Percentiles rank a stretch among this genome's conserved stretches.
Conservation (phyloP, 352 stramenopile genomes). For the Pythium rhizo-oryzae region DNA sequence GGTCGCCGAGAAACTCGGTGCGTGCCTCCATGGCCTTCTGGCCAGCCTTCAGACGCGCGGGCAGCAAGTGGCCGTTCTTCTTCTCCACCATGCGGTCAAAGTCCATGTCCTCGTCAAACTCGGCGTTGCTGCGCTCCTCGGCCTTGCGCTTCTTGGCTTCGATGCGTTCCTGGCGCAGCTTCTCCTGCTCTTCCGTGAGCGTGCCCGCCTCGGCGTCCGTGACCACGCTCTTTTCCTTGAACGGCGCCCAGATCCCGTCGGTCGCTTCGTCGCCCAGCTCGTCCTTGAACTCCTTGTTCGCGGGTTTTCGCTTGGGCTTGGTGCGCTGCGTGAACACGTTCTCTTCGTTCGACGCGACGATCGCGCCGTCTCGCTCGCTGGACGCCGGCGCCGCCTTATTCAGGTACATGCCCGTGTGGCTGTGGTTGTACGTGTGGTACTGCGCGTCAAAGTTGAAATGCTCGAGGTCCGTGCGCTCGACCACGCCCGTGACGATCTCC, state of each 20-base stretch:
- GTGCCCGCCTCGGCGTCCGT: constrained; percentile 58
- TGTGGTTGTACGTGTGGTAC: constrained; percentile 81
- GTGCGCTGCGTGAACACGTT: constrained; percentile 31
- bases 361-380: constrained; percentile 2
- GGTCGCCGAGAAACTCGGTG: constrained; percentile 88
- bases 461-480: constrained; percentile 70
- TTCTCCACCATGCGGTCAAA: constrained; percentile 90
- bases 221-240: constrained; percentile 46
- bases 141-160: constrained; percentile 61
- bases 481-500: constrained; percentile 76
- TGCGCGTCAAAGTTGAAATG: constrained; percentile 82
- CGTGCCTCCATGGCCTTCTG: constrained; percentile 64
- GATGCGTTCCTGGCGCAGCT: constrained; percentile 51
- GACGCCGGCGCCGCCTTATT: constrained; percentile 11
- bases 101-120: constrained; percentile 81
- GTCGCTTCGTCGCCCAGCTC: constrained; percentile 45
- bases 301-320: constrained; percentile 18
- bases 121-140: constrained; percentile 36
- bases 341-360: constrained; percentile 20
- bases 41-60: constrained; percentile 62
- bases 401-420: constrained; percentile 30
- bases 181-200: constrained; percentile 56
- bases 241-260: constrained; percentile 71
- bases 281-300: constrained; percentile 37
- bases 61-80: constrained; percentile 78